Conservation (phyloP, 129 eudicot genomes). For the Tanacetum coccineum region DNA sequence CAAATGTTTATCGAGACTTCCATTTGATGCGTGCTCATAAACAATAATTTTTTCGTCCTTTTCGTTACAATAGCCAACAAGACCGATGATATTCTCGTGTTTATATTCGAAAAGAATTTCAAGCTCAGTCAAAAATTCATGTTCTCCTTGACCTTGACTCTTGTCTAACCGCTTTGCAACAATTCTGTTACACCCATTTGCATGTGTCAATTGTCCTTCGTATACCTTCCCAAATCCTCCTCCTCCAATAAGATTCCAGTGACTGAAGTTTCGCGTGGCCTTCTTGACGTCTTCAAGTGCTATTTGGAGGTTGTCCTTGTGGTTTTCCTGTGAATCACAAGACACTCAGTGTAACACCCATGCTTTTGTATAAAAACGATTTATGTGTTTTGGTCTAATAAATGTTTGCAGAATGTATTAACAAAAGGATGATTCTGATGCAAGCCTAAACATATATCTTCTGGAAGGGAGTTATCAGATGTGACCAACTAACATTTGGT, state of each 20-base stretch:
- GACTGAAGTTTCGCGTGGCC: neutral
- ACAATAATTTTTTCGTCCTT: neutral
- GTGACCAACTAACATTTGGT: neutral
- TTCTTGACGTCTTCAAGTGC: neutral
- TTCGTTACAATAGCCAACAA: conserved; percentile 9
- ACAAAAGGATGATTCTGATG: too few species aligned
- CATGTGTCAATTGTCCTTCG: neutral
- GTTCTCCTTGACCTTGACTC: neutral
- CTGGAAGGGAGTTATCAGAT: too few species aligned
- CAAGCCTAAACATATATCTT: too few species aligned
- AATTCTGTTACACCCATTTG: neutral
- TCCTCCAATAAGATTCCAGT: neutral
- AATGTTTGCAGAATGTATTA: too few species aligned
- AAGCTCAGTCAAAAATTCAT: neutral
- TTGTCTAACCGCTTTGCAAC: neutral
- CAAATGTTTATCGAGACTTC: neutral
- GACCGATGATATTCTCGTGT: neutral
- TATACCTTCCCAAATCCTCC: neutral
- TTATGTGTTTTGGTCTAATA: too few species aligned
- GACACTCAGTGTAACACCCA: too few species aligned
- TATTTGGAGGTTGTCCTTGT: neutral
- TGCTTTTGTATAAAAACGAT: too few species aligned
- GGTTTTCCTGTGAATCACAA: too few species aligned
- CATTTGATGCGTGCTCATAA: neutral
- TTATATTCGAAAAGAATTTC: neutral